phyloP scores from a whole-genome alignment of 495 filamentous ascomycete species.

The Chlorociboria aeruginascens region DNA sequence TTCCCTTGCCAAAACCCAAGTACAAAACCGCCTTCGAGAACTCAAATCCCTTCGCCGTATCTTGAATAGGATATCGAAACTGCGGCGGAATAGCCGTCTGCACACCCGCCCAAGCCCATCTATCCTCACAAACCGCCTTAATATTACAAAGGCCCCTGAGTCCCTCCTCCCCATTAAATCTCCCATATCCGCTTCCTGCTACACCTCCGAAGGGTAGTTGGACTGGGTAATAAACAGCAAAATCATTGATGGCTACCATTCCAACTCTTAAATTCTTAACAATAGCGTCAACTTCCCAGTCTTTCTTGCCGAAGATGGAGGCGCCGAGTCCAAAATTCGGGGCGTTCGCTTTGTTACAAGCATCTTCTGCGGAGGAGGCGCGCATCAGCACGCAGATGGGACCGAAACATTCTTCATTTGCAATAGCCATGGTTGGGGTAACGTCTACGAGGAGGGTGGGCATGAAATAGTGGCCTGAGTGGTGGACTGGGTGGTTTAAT shows the following conservation, averaged over 20 bases:
- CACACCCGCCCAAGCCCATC: conserved; percentile 44
- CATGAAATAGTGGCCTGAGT: conserved; percentile 77
- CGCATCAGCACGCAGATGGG: conserved; percentile 79
- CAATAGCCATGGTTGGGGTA: conserved; percentile 64
- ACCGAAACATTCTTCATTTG: conserved; percentile 83
- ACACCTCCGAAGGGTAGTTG: conserved; percentile 89
- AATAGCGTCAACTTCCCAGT: conserved; percentile 39
- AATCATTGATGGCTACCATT: conserved; percentile 92
- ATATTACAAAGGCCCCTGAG: conserved; percentile 71
- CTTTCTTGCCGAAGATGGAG: conserved; percentile 59
- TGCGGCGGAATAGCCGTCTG: conserved; percentile 66
- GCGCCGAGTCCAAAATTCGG: conserved; percentile 68
- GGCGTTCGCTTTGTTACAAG: conserved; percentile 64
- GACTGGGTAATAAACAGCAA: conserved; percentile 81
- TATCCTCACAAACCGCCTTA: conserved; percentile 76
- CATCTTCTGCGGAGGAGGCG: conserved; percentile 44
- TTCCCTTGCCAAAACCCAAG: conserved; percentile 32
- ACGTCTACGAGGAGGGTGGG: conserved; percentile 88
- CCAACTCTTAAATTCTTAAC: conserved; percentile 63
- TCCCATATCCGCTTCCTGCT: conserved; percentile 77
- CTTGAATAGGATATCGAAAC: conserved; percentile 66
- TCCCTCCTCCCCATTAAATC: conserved; percentile 88
- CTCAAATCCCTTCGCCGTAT: conserved; percentile 39
- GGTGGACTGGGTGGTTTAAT: conserved; percentile 53
- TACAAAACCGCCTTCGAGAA: conserved; percentile 45